These are phyloP conservation scores for Fusarium sp. DNA, from an alignment of 2,329 filamentous ascomycete genomes.

Conservation along the genomic window DNA sequence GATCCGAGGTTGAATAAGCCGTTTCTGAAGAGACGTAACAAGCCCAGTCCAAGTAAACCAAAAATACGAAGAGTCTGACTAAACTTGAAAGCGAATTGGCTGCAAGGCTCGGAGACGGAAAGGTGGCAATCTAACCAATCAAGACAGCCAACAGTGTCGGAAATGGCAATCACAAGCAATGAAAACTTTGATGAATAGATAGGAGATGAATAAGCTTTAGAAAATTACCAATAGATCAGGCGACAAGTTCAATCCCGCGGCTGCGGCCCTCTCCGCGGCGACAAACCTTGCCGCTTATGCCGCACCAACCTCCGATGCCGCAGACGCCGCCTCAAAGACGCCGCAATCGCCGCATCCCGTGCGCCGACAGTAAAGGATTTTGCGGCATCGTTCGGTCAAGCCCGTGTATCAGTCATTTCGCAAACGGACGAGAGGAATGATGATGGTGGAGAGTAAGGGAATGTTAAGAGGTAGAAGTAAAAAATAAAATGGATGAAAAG, in stretches of 20 bases:
- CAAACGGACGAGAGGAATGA: neutral
- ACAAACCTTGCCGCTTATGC: neutral
- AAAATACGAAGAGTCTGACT: no score
- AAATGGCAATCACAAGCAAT: neutral
- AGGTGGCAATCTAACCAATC: neutral
- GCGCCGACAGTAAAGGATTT: neutral
- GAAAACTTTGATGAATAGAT: neutral
- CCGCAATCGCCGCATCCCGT: neutral
- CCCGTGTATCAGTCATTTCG: neutral
- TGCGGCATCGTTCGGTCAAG: neutral
- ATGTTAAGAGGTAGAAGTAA: neutral
- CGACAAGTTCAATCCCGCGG: neutral
- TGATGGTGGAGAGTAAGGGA: neutral
- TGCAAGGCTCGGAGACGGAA: neutral
- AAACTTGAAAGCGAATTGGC: no score
- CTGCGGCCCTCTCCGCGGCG: neutral
- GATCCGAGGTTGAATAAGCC: neutral
- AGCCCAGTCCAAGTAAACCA: no score
- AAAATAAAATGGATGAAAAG: neutral
- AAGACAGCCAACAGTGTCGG: neutral
- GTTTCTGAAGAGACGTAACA: neutral
- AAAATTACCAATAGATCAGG: neutral
- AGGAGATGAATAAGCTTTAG: neutral
- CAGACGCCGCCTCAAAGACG: neutral
- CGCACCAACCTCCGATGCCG: neutral